phyloP scores from a whole-genome alignment of 2,329 filamentous ascomycete species.

The Lecanicillium sp. region DNA sequence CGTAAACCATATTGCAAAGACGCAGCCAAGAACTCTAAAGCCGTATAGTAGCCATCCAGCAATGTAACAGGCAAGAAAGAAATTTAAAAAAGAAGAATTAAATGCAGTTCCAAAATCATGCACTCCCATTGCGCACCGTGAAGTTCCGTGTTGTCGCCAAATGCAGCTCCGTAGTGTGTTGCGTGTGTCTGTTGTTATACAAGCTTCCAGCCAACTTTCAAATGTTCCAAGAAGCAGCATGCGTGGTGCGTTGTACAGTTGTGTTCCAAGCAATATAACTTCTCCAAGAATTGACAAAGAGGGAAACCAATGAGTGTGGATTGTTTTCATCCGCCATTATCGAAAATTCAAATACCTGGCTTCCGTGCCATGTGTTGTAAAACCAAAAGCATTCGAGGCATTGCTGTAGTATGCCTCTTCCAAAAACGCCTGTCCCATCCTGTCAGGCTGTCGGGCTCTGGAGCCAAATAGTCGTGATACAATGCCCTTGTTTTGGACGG shows the following conservation, averaged over 20 bases:
- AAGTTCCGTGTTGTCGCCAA: too few species aligned
- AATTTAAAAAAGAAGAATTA: not conserved
- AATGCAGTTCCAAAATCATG: slow-evolving; percentile 7
- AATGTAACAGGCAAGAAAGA: too few species aligned
- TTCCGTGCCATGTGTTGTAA: slow-evolving; percentile 5
- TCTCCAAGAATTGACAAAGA: too few species aligned
- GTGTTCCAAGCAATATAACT: not conserved
- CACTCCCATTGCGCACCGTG: slow-evolving; percentile 8
- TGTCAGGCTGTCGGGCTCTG: slow-evolving; percentile 3
- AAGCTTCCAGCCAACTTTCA: too few species aligned
- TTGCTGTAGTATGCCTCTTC: slow-evolving; percentile 9
- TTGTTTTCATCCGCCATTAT: slow-evolving; percentile 7
- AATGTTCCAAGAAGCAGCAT: too few species aligned
- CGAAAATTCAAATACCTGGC: slow-evolving; percentile 10
- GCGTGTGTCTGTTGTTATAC: too few species aligned
- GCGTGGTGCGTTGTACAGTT: not conserved
- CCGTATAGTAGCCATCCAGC: too few species aligned
- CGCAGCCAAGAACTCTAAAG: too few species aligned
- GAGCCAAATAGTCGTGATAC: slow-evolving; percentile 21
- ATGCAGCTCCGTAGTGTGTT: too few species aligned
- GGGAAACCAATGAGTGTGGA: not conserved
- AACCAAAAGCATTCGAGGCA: slow-evolving; percentile 9
- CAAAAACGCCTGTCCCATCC: slow-evolving; percentile 4
- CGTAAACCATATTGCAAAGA: too few species aligned
- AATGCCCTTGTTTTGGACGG: slow-evolving; percentile 20